phyloP scores from a whole-genome alignment of 2,329 filamentous ascomycete genomes.

The Camillea tinctor region DNA sequence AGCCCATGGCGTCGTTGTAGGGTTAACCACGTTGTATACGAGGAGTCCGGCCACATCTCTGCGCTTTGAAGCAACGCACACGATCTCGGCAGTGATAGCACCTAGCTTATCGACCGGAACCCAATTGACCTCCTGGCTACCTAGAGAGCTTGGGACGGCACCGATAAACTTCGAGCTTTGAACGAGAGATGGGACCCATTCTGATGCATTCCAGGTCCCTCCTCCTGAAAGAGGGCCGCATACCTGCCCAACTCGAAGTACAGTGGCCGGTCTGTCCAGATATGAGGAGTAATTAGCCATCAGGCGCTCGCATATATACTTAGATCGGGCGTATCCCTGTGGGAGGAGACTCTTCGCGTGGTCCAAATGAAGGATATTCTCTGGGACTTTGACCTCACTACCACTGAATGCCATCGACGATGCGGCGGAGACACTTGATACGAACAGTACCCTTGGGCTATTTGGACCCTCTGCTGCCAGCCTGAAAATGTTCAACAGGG shows the following conservation, averaged over 20 bases:
- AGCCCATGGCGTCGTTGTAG: conserved; percentile 5
- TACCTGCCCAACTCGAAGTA: conserved; percentile 32
- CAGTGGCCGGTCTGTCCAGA: conserved; percentile 12
- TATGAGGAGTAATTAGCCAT: conserved; percentile 20
- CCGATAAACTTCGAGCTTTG: conserved; percentile 27
- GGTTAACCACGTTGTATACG: conserved; percentile 18
- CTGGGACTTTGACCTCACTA: conserved; percentile 13
- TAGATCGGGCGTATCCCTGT: conserved; percentile 30
- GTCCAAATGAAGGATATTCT: conserved; percentile 19
- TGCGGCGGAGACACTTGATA: conserved; percentile 29
- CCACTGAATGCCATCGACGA: conserved; percentile 9
- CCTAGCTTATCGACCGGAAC: conserved; percentile 28
- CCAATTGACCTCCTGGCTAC: conserved; percentile 25
- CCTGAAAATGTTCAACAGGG: conserved; percentile 18
- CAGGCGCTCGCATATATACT: conserved; percentile 30
- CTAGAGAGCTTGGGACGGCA: conserved; percentile 20
- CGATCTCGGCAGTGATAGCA: conserved; percentile 24
- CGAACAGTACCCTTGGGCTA: conserved; percentile 21
- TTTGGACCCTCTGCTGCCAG: conserved; percentile 12
- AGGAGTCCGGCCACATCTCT: background rate
- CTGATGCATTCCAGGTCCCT: conserved; percentile 27
- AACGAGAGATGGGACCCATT: conserved; percentile 30
- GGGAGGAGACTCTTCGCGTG: conserved; percentile 11
- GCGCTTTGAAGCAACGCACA: conserved; percentile 11
- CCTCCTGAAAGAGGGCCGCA: conserved; percentile 22